A percentile compares a stretch with the other conserved stretches of the same genome.
phyloP scores from a whole-genome alignment of 306 rosid genomes.

The Citrullus colocynthis region DNA sequence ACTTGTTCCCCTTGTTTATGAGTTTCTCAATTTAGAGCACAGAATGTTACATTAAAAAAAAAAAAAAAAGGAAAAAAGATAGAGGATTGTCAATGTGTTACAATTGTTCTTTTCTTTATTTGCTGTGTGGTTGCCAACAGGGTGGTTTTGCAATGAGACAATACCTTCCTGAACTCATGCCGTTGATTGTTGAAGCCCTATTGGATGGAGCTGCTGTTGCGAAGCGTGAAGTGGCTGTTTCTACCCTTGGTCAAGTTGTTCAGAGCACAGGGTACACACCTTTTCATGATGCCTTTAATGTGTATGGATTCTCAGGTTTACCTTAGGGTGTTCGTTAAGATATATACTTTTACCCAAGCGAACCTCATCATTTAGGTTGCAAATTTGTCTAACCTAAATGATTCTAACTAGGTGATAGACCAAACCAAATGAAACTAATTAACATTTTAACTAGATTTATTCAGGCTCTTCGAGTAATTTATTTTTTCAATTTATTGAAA shows the following conservation, averaged over 20 bases:
- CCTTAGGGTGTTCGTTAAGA: not conserved
- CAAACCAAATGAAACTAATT: not conserved
- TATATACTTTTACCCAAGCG: not conserved
- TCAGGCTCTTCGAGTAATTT: not conserved
- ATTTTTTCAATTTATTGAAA: not conserved
- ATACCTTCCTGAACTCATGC: constrained; percentile 98
- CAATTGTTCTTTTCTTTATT: not conserved
- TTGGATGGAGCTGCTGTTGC: constrained; percentile 90
- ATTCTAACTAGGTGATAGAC: not conserved
- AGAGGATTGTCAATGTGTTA: not conserved
- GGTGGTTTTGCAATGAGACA: constrained; percentile 97
- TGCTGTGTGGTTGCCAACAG: constrained; percentile 21
- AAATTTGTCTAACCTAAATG: not conserved
- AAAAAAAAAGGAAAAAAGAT: not conserved
- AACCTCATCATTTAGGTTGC: not conserved
- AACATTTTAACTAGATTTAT: not conserved
- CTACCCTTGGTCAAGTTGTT: constrained; percentile 98
- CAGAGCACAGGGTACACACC: constrained; percentile 91
- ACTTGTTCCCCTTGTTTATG: not conserved
- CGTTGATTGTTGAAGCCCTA: constrained; percentile 88
- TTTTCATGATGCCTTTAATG: constrained; percentile 3
- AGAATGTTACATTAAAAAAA: not conserved
- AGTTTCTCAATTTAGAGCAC: not conserved
- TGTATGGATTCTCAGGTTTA: not conserved
- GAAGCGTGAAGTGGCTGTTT: constrained; percentile 91